These are phyloP conservation scores for Fusarium metavorans DNA, from an alignment of 2,329 filamentous ascomycete genomes.

Conservation along the genomic window DNA sequence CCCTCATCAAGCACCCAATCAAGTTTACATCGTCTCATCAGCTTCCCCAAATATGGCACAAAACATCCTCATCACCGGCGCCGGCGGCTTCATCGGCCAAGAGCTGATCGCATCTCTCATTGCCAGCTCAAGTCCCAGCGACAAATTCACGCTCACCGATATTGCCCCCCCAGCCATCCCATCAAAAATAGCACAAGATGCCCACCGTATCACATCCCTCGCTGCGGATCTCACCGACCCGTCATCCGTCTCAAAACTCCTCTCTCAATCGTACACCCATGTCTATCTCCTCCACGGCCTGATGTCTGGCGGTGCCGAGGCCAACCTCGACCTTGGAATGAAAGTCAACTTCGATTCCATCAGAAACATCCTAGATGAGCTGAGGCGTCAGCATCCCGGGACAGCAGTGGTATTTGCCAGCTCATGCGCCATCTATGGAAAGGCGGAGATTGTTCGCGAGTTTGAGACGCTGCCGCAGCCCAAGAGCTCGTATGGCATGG, in stretches of 20 bases:
- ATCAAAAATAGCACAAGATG: slow-evolving; percentile 44
- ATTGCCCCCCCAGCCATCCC: slow-evolving; percentile 64
- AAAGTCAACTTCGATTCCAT: slow-evolving; percentile 70
- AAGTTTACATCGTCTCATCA: background rate
- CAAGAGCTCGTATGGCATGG: slow-evolving; percentile 70
- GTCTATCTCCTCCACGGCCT: slow-evolving; percentile 72
- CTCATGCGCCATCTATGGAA: slow-evolving; percentile 69
- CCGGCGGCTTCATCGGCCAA: slow-evolving; percentile 72
- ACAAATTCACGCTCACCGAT: slow-evolving; percentile 66
- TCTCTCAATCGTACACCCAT: slow-evolving; percentile 52
- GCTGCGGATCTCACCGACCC: slow-evolving; percentile 52
- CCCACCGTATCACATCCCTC: slow-evolving; percentile 40
- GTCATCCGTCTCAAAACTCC: slow-evolving; percentile 41
- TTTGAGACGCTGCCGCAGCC: slow-evolving; percentile 52
- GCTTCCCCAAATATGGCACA: background rate
- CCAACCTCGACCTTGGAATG: slow-evolving; percentile 65
- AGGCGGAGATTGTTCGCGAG: background rate
- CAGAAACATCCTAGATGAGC: slow-evolving; percentile 62
- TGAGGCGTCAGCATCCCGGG: slow-evolving; percentile 58
- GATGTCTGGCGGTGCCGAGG: slow-evolving; percentile 72
- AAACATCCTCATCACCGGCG: slow-evolving; percentile 70
- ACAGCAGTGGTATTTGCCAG: slow-evolving; percentile 68
- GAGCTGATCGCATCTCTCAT: slow-evolving; percentile 67
- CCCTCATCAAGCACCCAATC: background rate
- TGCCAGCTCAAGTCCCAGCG: slow-evolving; percentile 42